Percentiles rank a stretch among this genome's conserved stretches.
Conservation (phyloP, 257 asterid genomes). For the Przewalskia tangutica region DNA sequence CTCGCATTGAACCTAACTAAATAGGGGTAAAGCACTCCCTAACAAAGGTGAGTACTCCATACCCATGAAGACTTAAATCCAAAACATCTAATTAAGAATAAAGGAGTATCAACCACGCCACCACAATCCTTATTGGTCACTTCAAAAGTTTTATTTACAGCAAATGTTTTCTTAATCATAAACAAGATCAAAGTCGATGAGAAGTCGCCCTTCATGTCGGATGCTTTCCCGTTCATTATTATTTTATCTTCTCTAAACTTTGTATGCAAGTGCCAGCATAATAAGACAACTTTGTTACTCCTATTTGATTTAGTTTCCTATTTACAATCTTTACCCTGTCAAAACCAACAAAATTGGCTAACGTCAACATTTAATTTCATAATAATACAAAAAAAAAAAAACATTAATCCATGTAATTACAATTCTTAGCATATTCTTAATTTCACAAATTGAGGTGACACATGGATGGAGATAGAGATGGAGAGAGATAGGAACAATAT, state of each 20-base stretch:
- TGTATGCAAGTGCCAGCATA: not conserved
- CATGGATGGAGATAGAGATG: not conserved
- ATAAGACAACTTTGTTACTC: not conserved
- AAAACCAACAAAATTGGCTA: conserved; percentile 15
- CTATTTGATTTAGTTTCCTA: not conserved
- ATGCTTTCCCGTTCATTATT: too few relatives aligned
- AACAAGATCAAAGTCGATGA: too few relatives aligned
- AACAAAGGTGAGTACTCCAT: too few relatives aligned
- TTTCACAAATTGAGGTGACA: conserved; percentile 3
- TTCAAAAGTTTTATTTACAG: too few relatives aligned
- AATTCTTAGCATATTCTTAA: conserved; percentile 8
- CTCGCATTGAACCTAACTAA: too few relatives aligned
- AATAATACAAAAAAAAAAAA: not conserved
- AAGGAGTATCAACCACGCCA: too few relatives aligned
- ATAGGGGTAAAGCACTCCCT: too few relatives aligned
- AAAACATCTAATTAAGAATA: too few relatives aligned
- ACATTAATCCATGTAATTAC: not conserved
- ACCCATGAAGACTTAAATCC: too few relatives aligned
- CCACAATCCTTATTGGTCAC: too few relatives aligned
- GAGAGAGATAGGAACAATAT: too few relatives aligned
- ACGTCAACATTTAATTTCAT: not conserved
- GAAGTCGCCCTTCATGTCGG: too few relatives aligned
- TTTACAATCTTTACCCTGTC: conserved; percentile 12
- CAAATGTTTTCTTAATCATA: not conserved
- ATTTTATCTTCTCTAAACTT: not conserved